Base-by-base conservation (phyloP, 192 early-diverging fungal species). In the Dissophora ornata region DNA sequence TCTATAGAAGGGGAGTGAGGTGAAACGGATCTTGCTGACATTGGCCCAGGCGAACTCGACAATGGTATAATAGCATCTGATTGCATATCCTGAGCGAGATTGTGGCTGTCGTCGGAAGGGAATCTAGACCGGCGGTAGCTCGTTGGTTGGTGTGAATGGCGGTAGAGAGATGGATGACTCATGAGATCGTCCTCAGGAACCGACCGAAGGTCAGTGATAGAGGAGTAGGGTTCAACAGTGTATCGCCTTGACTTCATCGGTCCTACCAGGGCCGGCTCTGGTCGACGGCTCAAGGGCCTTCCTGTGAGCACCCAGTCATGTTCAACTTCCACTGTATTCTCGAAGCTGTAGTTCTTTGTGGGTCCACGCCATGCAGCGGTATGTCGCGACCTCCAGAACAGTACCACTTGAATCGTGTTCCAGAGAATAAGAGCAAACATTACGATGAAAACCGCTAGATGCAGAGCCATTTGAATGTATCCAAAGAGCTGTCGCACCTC, bases 391-490 rank as follows among this genome's bases (percentile, higher is more conserved):
- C 48, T 48, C 73, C 73, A 77, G 53, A 77, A 77, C 52, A 77
- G 42, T 28, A 62, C 10, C 8, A 77, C 58, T 30, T 67, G 57
- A n/a, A 77, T 77, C 9, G 64, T 77, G 52, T 77, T 77, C 73
- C 73, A 77, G 2, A 51, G 57, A 16, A 54, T 36, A 12, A 77
- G 45, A 10, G 79, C 57, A 70, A 85, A 75, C 47, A 81, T 67
- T 22, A 82, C 57, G 25, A 85, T 56, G 22, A 81, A 80, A 6
- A 58, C 77, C 7, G 74, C 47, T n/a, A 78, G 62, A 24, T 85
- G 83, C 22, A 85, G 36, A 16, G 68, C 63, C 41, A 85, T 58
- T 44, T 85, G 83, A 32, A 68, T 45, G 25, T 85, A 85, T 1
- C 62, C 83, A 53, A 82, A 53, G 19, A 75, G 62, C 51, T 85